Evolutionary conservation across 495 filamentous ascomycete species (phyloP), one percentile per base, ranked within the genome.

Genomic region (Hamigera avellanea): DNA sequence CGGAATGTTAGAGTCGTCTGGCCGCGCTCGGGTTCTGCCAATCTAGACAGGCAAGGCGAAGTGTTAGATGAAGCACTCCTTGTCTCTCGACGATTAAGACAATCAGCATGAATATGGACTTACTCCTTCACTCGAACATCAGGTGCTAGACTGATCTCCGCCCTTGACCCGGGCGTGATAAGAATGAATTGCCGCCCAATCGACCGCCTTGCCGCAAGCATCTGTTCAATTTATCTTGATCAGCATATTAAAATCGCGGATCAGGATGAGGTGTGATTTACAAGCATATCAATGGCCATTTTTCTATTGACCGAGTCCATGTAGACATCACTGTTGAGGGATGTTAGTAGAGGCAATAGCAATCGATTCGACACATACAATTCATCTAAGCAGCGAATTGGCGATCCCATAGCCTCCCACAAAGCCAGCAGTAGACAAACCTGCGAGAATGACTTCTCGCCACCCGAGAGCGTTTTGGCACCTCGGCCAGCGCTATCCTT

Each of bases 321-420:
- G 63, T 93, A 99, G 27, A 99, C 91, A 61, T 99, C 91, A 50
- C 76, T 81, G 34, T 14, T 2, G 18, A 40, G 8, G n/a, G 4
- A 32, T 4, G 39, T 62, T 37, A 62, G 59, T 27, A 18, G n/a
- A 14, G 17, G 21, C 12, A 23, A 27, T 29, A 26, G 29, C 12
- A 14, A 16, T 18, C 9, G 9, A 35, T n/a, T 13, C 10, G 32
- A 16, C 27, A 63, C 73, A 45, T 56, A 80, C 76, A 95, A 99
- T 61, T 99, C 91, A 59, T 99, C 91, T 33, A 99, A 70, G 52
- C 93, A 96, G 26, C 91, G 74, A 36, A 99, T 78, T 0, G 89
- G 88, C 8, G 83, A 86, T 6, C 88, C 88, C 89, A 99, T 96
- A 27, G 91, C 93, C 52, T 96, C 91, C 91, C 91, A 98, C 14